These are phyloP conservation scores for Uronychia setigera DNA, from an alignment of 73 alveolate species.

Conservation along the genomic window DNA sequence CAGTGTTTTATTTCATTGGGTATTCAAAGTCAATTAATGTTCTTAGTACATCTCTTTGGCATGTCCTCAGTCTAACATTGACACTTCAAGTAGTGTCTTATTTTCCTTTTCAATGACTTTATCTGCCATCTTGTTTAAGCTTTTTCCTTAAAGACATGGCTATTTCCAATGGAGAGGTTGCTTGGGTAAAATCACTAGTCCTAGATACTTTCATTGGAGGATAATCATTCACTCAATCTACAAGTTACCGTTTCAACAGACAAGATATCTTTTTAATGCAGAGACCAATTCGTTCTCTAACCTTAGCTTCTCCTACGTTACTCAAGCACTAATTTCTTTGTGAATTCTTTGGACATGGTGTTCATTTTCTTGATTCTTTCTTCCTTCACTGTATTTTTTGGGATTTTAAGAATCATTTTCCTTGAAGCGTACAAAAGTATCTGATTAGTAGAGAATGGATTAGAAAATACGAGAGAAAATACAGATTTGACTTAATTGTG, in stretches of 20 bases:
- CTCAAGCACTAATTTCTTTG: neutral
- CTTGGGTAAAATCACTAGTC: neutral
- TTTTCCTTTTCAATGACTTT: constrained; percentile 10
- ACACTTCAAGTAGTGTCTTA: constrained; percentile 11
- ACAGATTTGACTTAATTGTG: constrained; percentile 11
- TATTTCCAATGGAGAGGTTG: constrained; percentile 3
- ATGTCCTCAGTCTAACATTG: constrained; percentile 14
- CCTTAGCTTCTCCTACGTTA: neutral
- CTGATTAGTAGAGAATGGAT: neutral
- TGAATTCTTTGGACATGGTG: neutral
- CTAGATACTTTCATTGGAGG: neutral
- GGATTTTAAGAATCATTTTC: neutral
- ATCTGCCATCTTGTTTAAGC: constrained; percentile 12
- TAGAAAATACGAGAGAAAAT: constrained; percentile 3
- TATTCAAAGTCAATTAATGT: too few relatives aligned
- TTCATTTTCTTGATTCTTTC: neutral
- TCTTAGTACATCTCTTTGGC: constrained; percentile 20
- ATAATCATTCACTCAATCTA: neutral
- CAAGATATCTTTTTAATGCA: neutral
- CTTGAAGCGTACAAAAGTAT: neutral
- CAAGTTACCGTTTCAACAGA: neutral
- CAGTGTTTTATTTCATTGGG: constrained; percentile 11
- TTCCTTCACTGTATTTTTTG: neutral
- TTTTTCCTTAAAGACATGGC: constrained; percentile 6
- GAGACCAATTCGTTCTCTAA: neutral